Conservation (phyloP, 257 asterid genomes). For the Solanum bulbocastanum region DNA sequence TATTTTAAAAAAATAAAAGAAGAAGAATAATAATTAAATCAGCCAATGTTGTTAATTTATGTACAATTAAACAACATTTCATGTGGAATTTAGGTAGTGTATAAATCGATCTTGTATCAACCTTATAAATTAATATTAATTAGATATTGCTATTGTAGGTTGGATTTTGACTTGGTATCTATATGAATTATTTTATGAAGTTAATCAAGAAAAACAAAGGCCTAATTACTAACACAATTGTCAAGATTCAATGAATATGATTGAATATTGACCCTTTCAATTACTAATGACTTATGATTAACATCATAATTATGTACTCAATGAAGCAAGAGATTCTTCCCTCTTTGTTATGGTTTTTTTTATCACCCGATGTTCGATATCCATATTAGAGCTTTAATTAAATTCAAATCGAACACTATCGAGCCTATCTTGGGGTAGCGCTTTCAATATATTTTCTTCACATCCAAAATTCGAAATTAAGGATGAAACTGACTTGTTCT, state of each 20-base stretch:
- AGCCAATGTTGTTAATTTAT: too few species aligned
- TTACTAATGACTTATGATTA: neutral
- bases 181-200: neutral
- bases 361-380: too few species aligned
- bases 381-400: too few species aligned
- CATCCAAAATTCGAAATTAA: too few species aligned
- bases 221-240: neutral
- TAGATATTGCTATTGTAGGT: neutral
- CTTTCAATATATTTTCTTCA: neutral
- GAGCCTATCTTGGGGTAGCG: neutral
- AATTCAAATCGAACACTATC: rapidly evolving
- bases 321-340: neutral
- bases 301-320: neutral
- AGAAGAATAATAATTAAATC: too few species aligned
- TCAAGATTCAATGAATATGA: neutral
- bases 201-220: neutral
- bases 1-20: neutral
- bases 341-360: neutral
- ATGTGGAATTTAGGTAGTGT: neutral
- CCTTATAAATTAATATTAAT: neutral
- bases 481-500: neutral
- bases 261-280: neutral
- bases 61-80: neutral
- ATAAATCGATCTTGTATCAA: neutral
- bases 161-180: neutral